These are phyloP conservation scores for Stellera chamaejasme DNA, from an alignment of 345 rosid species.

Conservation along the genomic window DNA sequence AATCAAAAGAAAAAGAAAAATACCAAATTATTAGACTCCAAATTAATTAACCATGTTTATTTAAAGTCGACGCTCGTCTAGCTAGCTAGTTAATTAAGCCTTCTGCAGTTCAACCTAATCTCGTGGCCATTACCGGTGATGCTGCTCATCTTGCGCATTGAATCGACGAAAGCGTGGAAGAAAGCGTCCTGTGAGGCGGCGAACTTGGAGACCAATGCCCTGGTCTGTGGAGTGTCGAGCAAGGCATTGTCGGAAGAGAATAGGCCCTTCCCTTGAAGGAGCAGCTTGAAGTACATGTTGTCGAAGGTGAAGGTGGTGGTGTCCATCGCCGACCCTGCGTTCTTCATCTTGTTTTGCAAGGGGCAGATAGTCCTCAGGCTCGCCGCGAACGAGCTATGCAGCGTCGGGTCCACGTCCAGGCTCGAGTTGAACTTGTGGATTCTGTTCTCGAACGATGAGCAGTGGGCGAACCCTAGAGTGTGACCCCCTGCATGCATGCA, in stretches of 20 bases:
- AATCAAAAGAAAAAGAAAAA: no score
- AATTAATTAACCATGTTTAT: no score
- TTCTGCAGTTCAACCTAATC: conserved; percentile 66
- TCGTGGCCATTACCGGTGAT: conserved; percentile 63
- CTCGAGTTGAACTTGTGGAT: conserved; percentile 64
- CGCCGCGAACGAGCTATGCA: conserved; percentile 55
- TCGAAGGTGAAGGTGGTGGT: conserved; percentile 36
- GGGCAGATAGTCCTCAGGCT: conserved; percentile 49
- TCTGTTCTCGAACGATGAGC: conserved; percentile 79
- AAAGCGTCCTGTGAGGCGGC: conserved; percentile 40
- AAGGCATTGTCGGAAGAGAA: conserved; percentile 84
- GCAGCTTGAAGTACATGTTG: conserved; percentile 59
- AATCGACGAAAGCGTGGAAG: conserved; percentile 51
- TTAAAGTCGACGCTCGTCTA: no score
- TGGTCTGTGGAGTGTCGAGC: conserved; percentile 36
- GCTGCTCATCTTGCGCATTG: conserved; percentile 87
- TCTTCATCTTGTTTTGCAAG: conserved; percentile 45
- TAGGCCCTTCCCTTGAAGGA: conserved; percentile 56
- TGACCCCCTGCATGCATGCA: conserved; percentile 53
- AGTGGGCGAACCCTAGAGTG: conserved; percentile 81
- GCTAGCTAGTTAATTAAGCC: conserved; percentile 10
- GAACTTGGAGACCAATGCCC: conserved; percentile 43
- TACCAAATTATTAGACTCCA: no score
- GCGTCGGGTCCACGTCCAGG: conserved; percentile 48
- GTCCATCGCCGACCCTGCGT: conserved; percentile 59